A percentile compares a stretch with the other conserved stretches of the same genome.
Conservation (phyloP, 106 monocot species). For the Dendrobium catenatum region DNA sequence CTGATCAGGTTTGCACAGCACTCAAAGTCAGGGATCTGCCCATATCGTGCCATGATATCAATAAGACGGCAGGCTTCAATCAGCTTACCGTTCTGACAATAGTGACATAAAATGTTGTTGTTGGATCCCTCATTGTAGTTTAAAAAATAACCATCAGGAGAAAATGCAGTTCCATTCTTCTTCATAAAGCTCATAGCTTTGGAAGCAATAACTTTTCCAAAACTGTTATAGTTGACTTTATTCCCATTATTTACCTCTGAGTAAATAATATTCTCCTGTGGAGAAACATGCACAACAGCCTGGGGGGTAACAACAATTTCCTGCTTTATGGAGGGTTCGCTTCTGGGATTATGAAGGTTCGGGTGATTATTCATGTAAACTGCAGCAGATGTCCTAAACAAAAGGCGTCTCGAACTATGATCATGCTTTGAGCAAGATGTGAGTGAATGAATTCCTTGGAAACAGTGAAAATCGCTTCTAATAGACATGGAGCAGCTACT, state of each 20-base stretch:
- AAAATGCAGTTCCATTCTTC: background rate
- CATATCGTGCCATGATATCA: conserved; percentile 61
- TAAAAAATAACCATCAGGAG: conserved; percentile 30
- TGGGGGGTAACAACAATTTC: background rate
- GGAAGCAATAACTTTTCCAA: background rate
- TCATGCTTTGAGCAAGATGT: background rate
- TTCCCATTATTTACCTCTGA: conserved; percentile 5
- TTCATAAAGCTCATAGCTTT: conserved; percentile 12
- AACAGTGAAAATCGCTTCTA: background rate
- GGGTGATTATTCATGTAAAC: background rate
- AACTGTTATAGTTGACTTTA: conserved; percentile 3
- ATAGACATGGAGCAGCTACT: background rate
- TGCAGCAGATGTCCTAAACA: background rate
- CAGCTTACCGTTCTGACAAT: conserved; percentile 54
- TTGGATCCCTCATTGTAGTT: conserved; percentile 43
- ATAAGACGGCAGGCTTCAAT: conserved; percentile 51
- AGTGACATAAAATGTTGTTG: conserved; percentile 29
- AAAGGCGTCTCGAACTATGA: background rate
- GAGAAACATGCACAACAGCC: background rate
- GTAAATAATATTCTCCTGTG: conserved; percentile 3
- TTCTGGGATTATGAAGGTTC: background rate
- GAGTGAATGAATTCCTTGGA: background rate
- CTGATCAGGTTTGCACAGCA: conserved; percentile 50
- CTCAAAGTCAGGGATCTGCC: conserved; percentile 55
- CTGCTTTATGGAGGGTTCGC: background rate